Evolutionary conservation across 345 rosid genomes (phyloP).

Genomic region (Acer saccharum): DNA sequence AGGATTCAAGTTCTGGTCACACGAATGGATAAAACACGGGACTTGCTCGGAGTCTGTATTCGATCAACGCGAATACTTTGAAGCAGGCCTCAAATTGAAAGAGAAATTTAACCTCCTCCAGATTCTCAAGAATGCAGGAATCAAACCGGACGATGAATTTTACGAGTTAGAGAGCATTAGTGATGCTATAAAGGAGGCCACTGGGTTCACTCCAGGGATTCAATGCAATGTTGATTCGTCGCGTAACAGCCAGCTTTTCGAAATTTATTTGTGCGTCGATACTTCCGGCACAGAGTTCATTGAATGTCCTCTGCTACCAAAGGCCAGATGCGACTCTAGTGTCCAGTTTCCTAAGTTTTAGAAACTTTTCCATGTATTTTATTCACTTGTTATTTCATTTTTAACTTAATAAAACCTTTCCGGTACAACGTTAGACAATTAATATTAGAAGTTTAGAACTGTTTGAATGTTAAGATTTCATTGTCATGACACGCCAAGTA

Average conservation of each 20-base stretch:
- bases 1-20: slow-evolving; percentile 69
- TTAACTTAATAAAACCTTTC: no score
- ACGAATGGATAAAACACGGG: slow-evolving; percentile 90
- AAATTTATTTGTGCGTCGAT: slow-evolving; percentile 70
- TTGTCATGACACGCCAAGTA: no score
- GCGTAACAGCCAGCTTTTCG: slow-evolving; percentile 49
- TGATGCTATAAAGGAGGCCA: slow-evolving; percentile 46
- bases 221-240: slow-evolving; percentile 61
- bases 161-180: slow-evolving; percentile 42
- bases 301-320: slow-evolving; percentile 58
- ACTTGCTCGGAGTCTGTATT: slow-evolving; percentile 76
- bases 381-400: no score
- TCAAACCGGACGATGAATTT: slow-evolving; percentile 59
- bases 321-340: slow-evolving; percentile 41
- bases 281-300: slow-evolving; percentile 65
- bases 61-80: slow-evolving; percentile 68
- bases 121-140: slow-evolving; percentile 43
- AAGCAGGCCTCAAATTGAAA: slow-evolving; percentile 54
- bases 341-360: slow-evolving; percentile 70
- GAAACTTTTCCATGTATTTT: slow-evolving; percentile 30
- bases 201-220: slow-evolving; percentile 58
- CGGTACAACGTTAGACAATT: no score
- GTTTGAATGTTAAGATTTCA: no score
- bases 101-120: slow-evolving; percentile 57
- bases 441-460: no score